A percentile compares a stretch with the other conserved stretches of the same genome.
phyloP scores from a whole-genome alignment of 1,284 basidiomycete genomes.

The Lignosus rhinocerotis region DNA sequence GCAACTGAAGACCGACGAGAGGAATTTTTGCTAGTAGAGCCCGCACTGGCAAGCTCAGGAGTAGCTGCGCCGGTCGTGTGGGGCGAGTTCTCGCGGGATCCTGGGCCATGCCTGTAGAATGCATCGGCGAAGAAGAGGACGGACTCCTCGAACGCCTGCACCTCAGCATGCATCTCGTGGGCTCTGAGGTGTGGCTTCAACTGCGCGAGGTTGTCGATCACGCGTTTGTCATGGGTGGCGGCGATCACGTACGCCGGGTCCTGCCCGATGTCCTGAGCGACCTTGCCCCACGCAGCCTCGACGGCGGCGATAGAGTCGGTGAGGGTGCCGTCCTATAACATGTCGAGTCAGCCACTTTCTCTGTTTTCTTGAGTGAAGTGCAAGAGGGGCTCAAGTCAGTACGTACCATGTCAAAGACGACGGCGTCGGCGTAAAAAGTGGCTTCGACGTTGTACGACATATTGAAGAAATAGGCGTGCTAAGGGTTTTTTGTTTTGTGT shows the following conservation, averaged over 20 bases:
- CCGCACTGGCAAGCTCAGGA: too few relatives aligned
- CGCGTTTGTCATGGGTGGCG: constrained; percentile 76
- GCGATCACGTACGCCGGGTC: constrained; percentile 66
- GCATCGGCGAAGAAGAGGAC: constrained; percentile 77
- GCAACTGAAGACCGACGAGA: too few relatives aligned
- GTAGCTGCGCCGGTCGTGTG: too few relatives aligned
- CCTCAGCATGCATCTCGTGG: constrained; percentile 69
- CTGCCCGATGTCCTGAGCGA: constrained; percentile 68
- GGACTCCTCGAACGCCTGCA: constrained; percentile 65
- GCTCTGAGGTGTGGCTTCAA: constrained; percentile 43
- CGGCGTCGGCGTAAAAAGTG: too few relatives aligned
- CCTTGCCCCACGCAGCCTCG: constrained; percentile 78
- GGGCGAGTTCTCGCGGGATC: constrained; percentile 32
- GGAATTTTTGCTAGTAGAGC: too few relatives aligned
- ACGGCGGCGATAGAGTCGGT: constrained; percentile 78
- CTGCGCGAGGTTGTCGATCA: constrained; percentile 50
- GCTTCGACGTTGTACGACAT: too few relatives aligned
- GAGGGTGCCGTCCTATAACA: constrained; percentile 62
- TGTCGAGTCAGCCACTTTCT: too few relatives aligned
- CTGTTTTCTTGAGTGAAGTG: too few relatives aligned
- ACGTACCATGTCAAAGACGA: too few relatives aligned
- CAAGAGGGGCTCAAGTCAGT: too few relatives aligned
- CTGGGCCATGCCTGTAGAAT: constrained; percentile 46
- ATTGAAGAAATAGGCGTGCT: too few relatives aligned
- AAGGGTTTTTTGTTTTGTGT: too few relatives aligned